Percentiles rank a stretch among this genome's conserved stretches.
phyloP scores from a whole-genome alignment of 306 rosid species.

The Quercus glauca region DNA sequence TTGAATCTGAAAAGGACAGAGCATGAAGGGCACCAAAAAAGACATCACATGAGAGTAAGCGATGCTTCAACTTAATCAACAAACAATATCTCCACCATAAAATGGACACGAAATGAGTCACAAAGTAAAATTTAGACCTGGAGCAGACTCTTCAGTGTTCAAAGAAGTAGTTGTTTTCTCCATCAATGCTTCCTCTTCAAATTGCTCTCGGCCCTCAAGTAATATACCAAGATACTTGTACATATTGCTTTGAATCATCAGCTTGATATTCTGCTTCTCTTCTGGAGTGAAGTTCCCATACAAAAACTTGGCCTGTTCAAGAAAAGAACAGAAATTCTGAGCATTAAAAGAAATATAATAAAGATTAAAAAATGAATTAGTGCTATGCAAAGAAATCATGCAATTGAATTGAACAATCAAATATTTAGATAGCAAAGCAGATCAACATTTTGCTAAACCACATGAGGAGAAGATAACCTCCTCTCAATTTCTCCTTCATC shows the following conservation, averaged over 20 bases:
- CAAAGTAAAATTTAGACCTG: conserved; percentile 36
- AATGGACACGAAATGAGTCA: conserved; percentile 7
- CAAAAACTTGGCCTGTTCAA: conserved; percentile 69
- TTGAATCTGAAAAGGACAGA: not conserved
- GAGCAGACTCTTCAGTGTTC: conserved; percentile 34
- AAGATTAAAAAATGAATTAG: not conserved
- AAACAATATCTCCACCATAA: conserved; percentile 18
- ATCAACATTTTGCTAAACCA: not conserved
- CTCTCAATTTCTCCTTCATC: not conserved
- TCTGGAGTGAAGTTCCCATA: conserved; percentile 72
- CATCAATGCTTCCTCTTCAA: conserved; percentile 72
- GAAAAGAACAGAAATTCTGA: conserved; percentile 12
- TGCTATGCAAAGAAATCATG: too few species aligned
- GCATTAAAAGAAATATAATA: not conserved
- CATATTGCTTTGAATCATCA: conserved; percentile 91
- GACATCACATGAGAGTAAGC: conserved; percentile 4
- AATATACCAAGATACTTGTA: conserved; percentile 81
- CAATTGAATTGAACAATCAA: too few species aligned
- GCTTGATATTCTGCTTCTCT: conserved; percentile 73
- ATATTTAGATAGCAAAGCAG: too few species aligned
- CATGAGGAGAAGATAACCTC: not conserved
- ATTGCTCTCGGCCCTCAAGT: conserved; percentile 88
- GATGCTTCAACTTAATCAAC: conserved; percentile 16
- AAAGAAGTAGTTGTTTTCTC: conserved; percentile 33
- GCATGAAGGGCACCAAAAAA: conserved; percentile 12